A percentile compares a stretch with the other conserved stretches of the same genome.
Conservation (phyloP, 148 eudicot species). For the Tetragonia tetragonoides region DNA sequence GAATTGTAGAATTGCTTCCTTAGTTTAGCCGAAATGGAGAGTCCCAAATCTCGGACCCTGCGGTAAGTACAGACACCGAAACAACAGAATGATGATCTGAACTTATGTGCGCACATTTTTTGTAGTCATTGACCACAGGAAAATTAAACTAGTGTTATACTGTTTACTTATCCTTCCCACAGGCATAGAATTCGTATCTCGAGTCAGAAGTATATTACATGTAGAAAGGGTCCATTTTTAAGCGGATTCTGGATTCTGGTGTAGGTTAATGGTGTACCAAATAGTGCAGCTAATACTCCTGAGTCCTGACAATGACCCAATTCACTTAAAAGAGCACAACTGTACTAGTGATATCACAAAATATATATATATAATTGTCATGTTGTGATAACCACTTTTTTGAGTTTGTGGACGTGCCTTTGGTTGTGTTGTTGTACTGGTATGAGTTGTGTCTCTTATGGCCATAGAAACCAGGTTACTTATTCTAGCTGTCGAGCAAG, state of each 20-base stretch:
- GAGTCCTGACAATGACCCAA: no score
- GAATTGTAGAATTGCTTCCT: conserved; percentile 50
- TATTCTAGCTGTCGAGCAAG: no score
- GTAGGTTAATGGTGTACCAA: neutral
- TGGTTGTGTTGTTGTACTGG: no score
- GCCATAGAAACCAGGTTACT: no score
- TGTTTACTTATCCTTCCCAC: neutral
- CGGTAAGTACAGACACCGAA: neutral
- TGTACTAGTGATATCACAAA: no score
- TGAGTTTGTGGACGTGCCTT: no score
- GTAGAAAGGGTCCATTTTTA: neutral
- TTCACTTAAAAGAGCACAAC: no score
- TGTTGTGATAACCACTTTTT: no score
- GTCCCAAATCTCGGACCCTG: neutral
- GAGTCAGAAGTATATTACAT: neutral
- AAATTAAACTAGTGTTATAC: neutral
- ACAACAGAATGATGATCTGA: neutral
- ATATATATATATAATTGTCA: no score
- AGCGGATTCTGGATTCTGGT: neutral
- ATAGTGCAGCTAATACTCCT: no score
- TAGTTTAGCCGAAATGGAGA: neutral
- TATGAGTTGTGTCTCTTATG: no score
- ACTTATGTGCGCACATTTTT: neutral
- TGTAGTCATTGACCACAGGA: conserved; percentile 19
- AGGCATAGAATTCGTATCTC: neutral